A percentile compares a stretch with the other conserved stretches of the same genome.
These are phyloP conservation scores for Ophiorrhiza pumila DNA, from an alignment of 257 asterid genomes.

Conservation along the genomic window DNA sequence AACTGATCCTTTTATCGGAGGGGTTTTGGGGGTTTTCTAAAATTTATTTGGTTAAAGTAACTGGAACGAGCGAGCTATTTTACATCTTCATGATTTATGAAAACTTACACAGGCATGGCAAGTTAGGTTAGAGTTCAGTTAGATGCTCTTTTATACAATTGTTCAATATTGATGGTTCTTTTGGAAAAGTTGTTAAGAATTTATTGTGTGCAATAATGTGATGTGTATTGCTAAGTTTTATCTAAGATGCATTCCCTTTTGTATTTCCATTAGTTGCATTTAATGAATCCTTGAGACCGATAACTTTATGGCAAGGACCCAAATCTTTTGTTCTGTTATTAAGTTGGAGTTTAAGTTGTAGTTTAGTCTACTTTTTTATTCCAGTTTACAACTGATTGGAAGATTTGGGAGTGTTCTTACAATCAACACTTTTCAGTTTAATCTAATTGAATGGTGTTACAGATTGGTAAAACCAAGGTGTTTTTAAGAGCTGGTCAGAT, in stretches of 20 bases:
- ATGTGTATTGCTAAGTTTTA: no score
- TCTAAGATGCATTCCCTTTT: background rate
- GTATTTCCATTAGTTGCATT: background rate
- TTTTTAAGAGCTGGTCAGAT: slow-evolving; percentile 95
- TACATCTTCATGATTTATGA: background rate
- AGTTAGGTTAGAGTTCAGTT: background rate
- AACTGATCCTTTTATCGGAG: background rate
- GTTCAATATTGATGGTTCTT: no score
- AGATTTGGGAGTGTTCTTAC: background rate
- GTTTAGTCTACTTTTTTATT: background rate
- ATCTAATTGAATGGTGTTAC: slow-evolving; percentile 26
- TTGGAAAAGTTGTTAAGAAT: no score
- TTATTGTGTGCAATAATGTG: no score
- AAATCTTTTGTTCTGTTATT: background rate
- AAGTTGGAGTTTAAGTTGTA: background rate
- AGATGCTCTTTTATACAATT: background rate
- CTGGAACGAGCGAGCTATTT: background rate
- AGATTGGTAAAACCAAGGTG: slow-evolving; percentile 89
- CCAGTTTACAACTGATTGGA: background rate
- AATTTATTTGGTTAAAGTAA: background rate
- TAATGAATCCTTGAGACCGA: background rate
- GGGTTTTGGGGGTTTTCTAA: no score
- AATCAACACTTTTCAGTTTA: background rate
- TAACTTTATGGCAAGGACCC: background rate
- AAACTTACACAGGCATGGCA: background rate